Evolutionary conservation across 805 yeast genomes (phyloP), one percentile per base, ranked within the genome.

Genomic region (Lachancea waltii): DNA sequence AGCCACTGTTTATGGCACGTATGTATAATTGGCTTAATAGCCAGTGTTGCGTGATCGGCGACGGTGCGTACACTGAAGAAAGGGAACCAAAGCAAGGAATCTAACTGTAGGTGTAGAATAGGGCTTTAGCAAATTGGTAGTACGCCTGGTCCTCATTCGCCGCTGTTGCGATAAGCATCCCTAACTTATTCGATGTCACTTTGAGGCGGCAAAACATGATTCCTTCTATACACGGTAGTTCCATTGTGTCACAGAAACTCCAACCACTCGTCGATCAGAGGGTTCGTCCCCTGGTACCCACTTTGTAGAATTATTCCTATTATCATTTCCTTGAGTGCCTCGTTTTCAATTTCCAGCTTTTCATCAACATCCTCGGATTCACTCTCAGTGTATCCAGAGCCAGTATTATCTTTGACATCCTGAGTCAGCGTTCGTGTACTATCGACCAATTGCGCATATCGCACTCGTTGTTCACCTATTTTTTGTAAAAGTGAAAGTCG

Each of bases 271-370:
- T 33, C 34, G n/a, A 38, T 28, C 3, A 14, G 9, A 7, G 16
- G 4, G 15, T 24, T 28, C 7, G 42, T 38, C 5, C 42, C 42
- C 26, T 33, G 42, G 24, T 38, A 38, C 3, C 42, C 42, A 15
- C 35, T 18, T 7, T 38, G 37, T 2, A 33, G 9, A 19, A 38
- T 38, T 16, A 38, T 14, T 14, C 32, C 42, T 8, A 20, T 22
- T 6, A 38, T 16, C 8, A 38, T 14, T 24, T 33, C 37, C 20
- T 19, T 38, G 26, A 38, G 24, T n/a, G 13, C 23, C 14, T 33
- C 37, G 24, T 38, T 38, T 18, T 38, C 37, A 9, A 20, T 7
- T 7, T 26, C 34, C 18, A 29, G 6, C 7, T 20, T 7, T 21
- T 22, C 21, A 13, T 23, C 26, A 13, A 11, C 13, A 11, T 23